These are phyloP conservation scores for Cytospora piceicola DNA, from an alignment of 2,329 filamentous ascomycete genomes.

Conservation along the genomic window DNA sequence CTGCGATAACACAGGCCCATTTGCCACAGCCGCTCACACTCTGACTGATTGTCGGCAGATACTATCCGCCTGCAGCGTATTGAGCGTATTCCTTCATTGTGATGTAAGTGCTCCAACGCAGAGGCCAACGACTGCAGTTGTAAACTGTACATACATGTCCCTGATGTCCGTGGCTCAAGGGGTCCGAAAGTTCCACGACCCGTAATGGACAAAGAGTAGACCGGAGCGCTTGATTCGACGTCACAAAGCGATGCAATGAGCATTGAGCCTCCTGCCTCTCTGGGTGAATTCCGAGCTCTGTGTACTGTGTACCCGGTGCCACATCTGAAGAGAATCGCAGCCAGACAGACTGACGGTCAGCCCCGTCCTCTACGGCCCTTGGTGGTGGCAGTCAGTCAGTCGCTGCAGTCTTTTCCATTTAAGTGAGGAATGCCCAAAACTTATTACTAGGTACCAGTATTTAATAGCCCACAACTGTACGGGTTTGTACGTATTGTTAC, in stretches of 20 bases:
- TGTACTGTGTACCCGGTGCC: neutral
- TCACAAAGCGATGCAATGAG: neutral
- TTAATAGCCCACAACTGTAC: neutral
- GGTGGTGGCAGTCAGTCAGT: neutral
- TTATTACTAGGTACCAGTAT: neutral
- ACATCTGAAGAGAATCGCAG: neutral
- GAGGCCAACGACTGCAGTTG: neutral
- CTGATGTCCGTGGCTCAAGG: neutral
- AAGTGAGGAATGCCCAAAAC: neutral
- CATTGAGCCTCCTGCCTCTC: neutral
- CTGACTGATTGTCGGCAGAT: neutral
- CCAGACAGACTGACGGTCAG: neutral
- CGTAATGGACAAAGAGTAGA: neutral
- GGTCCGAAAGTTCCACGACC: neutral
- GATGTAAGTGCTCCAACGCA: slow-evolving; percentile 16
- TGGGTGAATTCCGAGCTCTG: neutral
- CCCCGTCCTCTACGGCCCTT: neutral
- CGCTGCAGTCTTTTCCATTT: neutral
- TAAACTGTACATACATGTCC: neutral
- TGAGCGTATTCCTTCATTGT: slow-evolving; percentile 14
- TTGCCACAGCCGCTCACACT: neutral
- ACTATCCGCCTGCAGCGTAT: neutral
- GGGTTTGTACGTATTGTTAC: neutral
- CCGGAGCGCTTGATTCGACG: neutral
- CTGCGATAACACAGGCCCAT: neutral